phyloP scores from a whole-genome alignment of 2,329 filamentous ascomycete genomes.

The Paecilomyces formosus region DNA sequence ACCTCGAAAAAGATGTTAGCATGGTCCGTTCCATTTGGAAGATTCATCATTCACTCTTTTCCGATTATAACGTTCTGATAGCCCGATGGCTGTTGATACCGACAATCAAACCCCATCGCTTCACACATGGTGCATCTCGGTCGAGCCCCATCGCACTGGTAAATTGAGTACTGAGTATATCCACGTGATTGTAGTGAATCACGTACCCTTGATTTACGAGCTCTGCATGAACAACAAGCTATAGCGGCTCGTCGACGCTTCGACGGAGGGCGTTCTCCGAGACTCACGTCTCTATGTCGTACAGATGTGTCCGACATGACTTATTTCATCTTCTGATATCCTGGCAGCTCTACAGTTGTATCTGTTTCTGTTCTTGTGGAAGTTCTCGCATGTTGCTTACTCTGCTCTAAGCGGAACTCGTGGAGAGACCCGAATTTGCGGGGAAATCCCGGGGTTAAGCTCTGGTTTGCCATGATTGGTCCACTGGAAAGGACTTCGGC shows the following conservation, averaged over 20 bases:
- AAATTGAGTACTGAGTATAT: background rate
- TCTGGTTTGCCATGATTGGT: too few relatives aligned
- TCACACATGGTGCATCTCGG: conserved; percentile 8
- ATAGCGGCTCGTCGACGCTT: conserved; percentile 2
- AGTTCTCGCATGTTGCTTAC: too few relatives aligned
- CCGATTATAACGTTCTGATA: conserved; percentile 7
- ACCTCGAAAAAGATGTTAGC: background rate
- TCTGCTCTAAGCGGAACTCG: too few relatives aligned
- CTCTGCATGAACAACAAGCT: conserved; percentile 1
- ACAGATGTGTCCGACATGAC: too few relatives aligned
- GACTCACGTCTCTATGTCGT: too few relatives aligned
- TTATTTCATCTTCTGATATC: too few relatives aligned
- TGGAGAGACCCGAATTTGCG: too few relatives aligned
- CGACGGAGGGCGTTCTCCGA: background rate
- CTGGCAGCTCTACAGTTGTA: too few relatives aligned
- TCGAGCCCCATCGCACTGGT: conserved; percentile 9
- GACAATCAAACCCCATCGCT: conserved; percentile 8
- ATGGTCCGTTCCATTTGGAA: background rate
- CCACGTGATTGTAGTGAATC: background rate
- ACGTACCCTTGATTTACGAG: conserved; percentile 4
- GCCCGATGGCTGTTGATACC: conserved; percentile 6
- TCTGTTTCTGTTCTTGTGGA: too few relatives aligned
- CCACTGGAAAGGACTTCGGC: too few relatives aligned
- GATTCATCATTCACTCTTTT: conserved; percentile 3
- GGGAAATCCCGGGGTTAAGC: too few relatives aligned